These are phyloP conservation scores for Sparassis latifolia DNA, from an alignment of 1,284 basidiomycete genomes.

Conservation along the genomic window DNA sequence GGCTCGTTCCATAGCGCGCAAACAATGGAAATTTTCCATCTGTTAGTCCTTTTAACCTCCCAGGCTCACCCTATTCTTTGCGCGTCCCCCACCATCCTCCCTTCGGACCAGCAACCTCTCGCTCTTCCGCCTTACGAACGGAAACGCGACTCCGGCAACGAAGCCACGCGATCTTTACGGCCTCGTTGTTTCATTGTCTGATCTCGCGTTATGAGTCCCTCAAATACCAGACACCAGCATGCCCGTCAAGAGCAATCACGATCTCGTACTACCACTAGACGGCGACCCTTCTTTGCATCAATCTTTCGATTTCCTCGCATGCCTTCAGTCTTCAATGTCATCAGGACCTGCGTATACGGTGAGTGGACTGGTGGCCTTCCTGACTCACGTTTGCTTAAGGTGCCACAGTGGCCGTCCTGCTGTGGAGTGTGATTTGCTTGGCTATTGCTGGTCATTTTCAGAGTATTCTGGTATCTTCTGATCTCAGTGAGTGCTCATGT, in stretches of 20 bases:
- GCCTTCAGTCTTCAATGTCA: conserved; percentile 56
- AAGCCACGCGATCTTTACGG: conserved; percentile 7
- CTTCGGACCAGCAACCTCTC: conserved; percentile 7
- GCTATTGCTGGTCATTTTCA: conserved; percentile 73
- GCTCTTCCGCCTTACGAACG: conserved; percentile 3
- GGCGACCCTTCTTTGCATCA: conserved; percentile 19
- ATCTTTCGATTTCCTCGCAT: conserved; percentile 28
- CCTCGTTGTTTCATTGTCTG: conserved; percentile 23
- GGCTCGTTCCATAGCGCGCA: background rate
- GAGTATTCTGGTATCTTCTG: conserved; percentile 58
- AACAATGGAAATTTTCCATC: conserved; percentile 10
- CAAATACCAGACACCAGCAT: conserved; percentile 25
- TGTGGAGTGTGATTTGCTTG: conserved; percentile 70
- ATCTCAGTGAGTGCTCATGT: conserved; percentile 56
- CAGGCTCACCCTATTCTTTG: background rate
- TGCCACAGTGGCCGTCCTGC: conserved; percentile 47
- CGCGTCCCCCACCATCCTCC: conserved; percentile 17
- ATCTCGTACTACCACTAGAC: conserved; percentile 17
- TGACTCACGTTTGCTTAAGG: background rate
- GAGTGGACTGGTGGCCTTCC: conserved; percentile 14
- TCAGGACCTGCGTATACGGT: conserved; percentile 61
- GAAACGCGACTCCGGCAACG: conserved; percentile 14
- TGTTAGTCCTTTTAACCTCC: conserved; percentile 9
- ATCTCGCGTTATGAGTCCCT: conserved; percentile 29
- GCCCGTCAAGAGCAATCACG: conserved; percentile 19